phyloP scores from a whole-genome alignment of 2,329 filamentous ascomycete species.

The Didymellaceae sp. region DNA sequence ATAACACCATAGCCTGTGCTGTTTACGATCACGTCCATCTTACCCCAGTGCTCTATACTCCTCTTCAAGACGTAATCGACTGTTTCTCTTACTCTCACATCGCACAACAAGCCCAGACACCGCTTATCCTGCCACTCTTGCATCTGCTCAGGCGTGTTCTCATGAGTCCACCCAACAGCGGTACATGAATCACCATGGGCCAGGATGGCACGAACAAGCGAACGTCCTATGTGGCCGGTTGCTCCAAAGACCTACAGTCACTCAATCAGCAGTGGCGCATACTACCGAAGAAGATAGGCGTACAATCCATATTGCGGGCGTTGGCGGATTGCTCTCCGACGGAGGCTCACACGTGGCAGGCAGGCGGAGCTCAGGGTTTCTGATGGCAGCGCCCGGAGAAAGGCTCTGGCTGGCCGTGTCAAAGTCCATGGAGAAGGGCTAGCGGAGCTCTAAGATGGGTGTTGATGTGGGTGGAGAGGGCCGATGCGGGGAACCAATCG shows the following conservation, averaged over 20 bases:
- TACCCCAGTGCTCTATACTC: slow-evolving; percentile 76
- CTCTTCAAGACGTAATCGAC: slow-evolving; percentile 74
- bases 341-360: slow-evolving; percentile 89
- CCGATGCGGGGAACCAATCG: slow-evolving; percentile 39
- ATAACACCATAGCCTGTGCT: slow-evolving; percentile 96
- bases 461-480: slow-evolving; percentile 2
- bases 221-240: slow-evolving; percentile 95
- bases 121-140: slow-evolving; percentile 68
- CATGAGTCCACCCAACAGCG: slow-evolving; percentile 82
- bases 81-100: slow-evolving; percentile 82
- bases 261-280: slow-evolving; percentile 10
- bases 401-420: slow-evolving; percentile 46
- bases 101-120: slow-evolving; percentile 83
- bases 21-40: slow-evolving; percentile 85
- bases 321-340: slow-evolving; percentile 69
- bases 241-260: slow-evolving; percentile 77
- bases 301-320: slow-evolving; percentile 88
- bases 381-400: slow-evolving; percentile 44
- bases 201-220: slow-evolving; percentile 82
- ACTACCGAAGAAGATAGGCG: slow-evolving; percentile 41
- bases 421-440: slow-evolving; percentile 40
- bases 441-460: slow-evolving; percentile 13
- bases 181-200: slow-evolving; percentile 82
- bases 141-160: slow-evolving; percentile 77
- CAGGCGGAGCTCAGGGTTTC: slow-evolving; percentile 62